Percentiles rank a stretch among this genome's conserved stretches.
phyloP scores from a whole-genome alignment of 768 basidiomycete species.

The Gautieria morchelliformis region DNA sequence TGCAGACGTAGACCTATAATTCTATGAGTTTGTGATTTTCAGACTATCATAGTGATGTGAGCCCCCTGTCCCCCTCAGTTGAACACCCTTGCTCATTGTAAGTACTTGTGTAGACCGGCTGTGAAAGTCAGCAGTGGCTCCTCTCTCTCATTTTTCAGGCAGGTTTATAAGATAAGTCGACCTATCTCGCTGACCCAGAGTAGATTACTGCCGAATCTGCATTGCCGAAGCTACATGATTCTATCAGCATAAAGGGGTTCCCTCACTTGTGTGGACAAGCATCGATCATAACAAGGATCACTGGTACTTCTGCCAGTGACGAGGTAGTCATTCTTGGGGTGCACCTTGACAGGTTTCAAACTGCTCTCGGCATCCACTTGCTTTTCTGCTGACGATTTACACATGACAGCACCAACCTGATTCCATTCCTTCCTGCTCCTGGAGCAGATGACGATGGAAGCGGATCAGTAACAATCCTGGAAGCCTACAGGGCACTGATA shows the following conservation, averaged over 20 bases:
- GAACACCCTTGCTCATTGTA: conserved; percentile 12
- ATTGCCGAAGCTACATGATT: conserved; percentile 40
- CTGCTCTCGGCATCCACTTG: neutral
- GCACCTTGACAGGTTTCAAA: conserved; percentile 67
- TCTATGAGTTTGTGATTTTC: conserved; percentile 31
- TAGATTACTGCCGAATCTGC: conserved; percentile 61
- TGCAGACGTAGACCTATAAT: conserved; percentile 12
- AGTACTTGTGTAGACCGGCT: conserved; percentile 47
- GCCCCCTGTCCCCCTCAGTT: conserved; percentile 5
- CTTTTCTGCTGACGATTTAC: neutral
- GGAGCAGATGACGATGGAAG: conserved; percentile 64
- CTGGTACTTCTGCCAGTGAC: conserved; percentile 54
- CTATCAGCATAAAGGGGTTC: conserved; percentile 65
- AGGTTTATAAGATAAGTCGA: conserved; percentile 2
- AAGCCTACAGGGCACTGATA: conserved; percentile 64
- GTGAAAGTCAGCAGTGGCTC: conserved; percentile 71
- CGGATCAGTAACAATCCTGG: conserved; percentile 68
- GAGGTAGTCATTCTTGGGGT: conserved; percentile 63
- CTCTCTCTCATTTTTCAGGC: conserved; percentile 55
- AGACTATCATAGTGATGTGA: conserved; percentile 54
- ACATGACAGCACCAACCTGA: conserved; percentile 51
- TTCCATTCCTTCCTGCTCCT: conserved; percentile 71
- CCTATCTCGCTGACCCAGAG: neutral
- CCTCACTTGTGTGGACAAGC: conserved; percentile 80
- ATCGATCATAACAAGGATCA: conserved; percentile 65